phyloP scores from a whole-genome alignment of 1,284 basidiomycete species.

The Veloboletus limbatus region DNA sequence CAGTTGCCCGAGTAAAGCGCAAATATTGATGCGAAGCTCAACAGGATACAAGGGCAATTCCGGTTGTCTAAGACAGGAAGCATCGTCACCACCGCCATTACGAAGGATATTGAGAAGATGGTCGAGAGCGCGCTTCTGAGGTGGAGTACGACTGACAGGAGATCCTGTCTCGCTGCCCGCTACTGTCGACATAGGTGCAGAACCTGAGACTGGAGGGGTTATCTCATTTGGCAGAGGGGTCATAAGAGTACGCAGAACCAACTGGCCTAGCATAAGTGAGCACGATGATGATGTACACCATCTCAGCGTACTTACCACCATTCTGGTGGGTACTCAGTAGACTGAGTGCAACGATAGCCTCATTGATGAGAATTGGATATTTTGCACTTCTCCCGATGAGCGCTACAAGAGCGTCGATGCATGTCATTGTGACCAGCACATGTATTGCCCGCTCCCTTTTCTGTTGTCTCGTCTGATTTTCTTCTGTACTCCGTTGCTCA shows the following conservation, averaged over 20 bases:
- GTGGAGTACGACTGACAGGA: constrained; percentile 41
- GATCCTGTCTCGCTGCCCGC: constrained; percentile 44
- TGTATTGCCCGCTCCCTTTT: constrained; percentile 56
- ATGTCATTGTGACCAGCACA: constrained; percentile 49
- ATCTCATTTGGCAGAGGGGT: constrained; percentile 49
- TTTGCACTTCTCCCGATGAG: constrained; percentile 76
- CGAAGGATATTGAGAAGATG: constrained; percentile 58
- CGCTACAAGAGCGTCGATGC: constrained; percentile 62
- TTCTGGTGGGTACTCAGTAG: constrained; percentile 64
- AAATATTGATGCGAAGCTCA: constrained; percentile 72
- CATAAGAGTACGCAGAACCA: constrained; percentile 59
- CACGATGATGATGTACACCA: neutral
- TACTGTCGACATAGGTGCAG: constrained; percentile 42
- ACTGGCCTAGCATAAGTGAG: constrained; percentile 44
- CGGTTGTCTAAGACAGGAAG: constrained; percentile 34
- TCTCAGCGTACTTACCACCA: constrained; percentile 51
- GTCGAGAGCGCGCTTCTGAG: constrained; percentile 57
- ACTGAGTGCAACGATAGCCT: constrained; percentile 82
- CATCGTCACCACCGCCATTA: constrained; percentile 44
- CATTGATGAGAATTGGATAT: constrained; percentile 86
- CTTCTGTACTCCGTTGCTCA: constrained; percentile 28
- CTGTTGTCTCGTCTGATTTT: constrained; percentile 39
- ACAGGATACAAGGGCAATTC: constrained; percentile 46
- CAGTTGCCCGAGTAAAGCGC: constrained; percentile 64
- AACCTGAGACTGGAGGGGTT: constrained; percentile 31